Conservation (phyloP, 1,284 basidiomycete species). For the Ustilago hordei region DNA sequence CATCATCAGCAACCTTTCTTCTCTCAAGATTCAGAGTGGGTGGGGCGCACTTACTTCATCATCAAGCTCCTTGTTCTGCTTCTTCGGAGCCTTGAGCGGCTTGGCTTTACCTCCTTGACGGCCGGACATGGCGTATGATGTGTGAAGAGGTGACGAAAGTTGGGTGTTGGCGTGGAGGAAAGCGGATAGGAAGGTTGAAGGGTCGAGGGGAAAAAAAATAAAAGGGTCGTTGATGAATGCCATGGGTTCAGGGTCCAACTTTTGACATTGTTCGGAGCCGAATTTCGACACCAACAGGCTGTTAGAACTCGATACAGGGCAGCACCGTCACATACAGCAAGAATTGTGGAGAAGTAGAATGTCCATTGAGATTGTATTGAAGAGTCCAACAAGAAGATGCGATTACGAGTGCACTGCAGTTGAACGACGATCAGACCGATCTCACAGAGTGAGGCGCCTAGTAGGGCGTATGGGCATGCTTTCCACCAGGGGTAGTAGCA, state of each 20-base stretch:
- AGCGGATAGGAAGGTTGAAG: not conserved
- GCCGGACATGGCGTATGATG: constrained; percentile 48
- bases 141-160: not conserved
- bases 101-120: constrained; percentile 66
- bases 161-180: not conserved
- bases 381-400: not conserved
- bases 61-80: constrained; percentile 61
- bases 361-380: constrained; percentile 24
- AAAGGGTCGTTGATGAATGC: not conserved
- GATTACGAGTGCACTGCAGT: not conserved
- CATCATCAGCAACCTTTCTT: constrained; percentile 1
- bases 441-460: not conserved
- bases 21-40: not conserved
- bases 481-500: constrained; percentile 29
- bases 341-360: not conserved
- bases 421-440: not conserved
- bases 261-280: constrained; percentile 18
- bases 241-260: constrained; percentile 31
- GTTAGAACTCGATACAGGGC: not conserved
- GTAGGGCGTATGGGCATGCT: constrained; percentile 26
- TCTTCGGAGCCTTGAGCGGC: constrained; percentile 65
- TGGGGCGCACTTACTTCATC: constrained; percentile 56
- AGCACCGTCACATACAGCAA: not conserved
- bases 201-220: not conserved
- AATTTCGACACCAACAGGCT: not conserved